A percentile compares a stretch with the other conserved stretches of the same genome.
phyloP scores from a whole-genome alignment of 2,329 filamentous ascomycete species.

The Cercospora zeae-maydis region DNA sequence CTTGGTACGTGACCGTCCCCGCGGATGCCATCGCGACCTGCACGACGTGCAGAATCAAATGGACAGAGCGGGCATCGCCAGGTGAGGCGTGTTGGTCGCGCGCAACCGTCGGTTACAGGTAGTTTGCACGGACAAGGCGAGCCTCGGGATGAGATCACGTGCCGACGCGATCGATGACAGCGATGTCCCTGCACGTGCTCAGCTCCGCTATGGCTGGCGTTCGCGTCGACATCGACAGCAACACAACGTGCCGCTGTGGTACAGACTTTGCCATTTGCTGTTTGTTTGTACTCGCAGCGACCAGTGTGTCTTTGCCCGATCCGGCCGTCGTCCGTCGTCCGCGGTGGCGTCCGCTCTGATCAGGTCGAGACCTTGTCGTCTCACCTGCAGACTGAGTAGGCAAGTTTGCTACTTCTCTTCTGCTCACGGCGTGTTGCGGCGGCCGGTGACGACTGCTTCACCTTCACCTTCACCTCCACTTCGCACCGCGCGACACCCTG shows the following conservation, averaged over 20 bases:
- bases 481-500: background rate
- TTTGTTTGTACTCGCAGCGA: background rate
- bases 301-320: background rate
- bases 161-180: background rate
- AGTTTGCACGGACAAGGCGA: background rate
- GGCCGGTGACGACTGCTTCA: background rate
- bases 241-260: background rate
- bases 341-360: background rate
- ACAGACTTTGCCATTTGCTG: background rate
- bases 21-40: conserved; percentile 31
- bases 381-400: conserved; percentile 12
- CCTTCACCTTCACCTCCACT: background rate
- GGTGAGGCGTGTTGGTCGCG: conserved; percentile 5
- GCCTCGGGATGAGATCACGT: background rate
- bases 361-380: background rate
- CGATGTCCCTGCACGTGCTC: background rate
- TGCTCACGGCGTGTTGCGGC: conserved; percentile 1
- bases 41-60: background rate
- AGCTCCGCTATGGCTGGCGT: background rate
- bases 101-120: background rate
- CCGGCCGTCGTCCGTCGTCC: background rate
- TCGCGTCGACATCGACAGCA: background rate
- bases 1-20: conserved; percentile 48
- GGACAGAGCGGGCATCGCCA: background rate
- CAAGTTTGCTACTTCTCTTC: conserved; percentile 24